Evolutionary conservation across 2,329 filamentous ascomycete species (phyloP).

Genomic region (Plectosphaerella plurivora): DNA sequence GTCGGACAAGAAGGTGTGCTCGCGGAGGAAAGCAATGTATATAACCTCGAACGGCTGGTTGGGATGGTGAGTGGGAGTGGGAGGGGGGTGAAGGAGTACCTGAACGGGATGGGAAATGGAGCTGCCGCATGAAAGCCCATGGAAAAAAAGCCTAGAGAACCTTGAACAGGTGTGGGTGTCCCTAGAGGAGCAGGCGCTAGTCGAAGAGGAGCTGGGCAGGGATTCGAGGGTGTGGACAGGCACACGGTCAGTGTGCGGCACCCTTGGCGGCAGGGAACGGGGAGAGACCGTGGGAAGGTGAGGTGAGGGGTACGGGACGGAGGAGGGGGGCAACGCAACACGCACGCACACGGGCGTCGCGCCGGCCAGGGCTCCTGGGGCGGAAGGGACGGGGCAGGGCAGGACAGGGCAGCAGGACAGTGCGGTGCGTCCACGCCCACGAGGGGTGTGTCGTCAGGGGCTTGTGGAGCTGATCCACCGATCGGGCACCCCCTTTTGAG

Average conservation of each 20-base stretch:
- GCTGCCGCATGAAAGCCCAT: conserved; percentile 5
- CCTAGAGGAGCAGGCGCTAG: background rate
- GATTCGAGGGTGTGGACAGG: background rate
- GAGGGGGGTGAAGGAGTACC: background rate
- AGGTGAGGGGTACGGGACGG: background rate
- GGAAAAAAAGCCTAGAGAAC: conserved; percentile 2
- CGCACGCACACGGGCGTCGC: too few species aligned
- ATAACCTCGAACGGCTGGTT: background rate
- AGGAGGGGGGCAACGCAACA: background rate
- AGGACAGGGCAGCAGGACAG: background rate
- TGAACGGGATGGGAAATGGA: conserved; percentile 3
- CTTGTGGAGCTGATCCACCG: too few species aligned
- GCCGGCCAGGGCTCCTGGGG: too few species aligned
- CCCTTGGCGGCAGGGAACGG: too few species aligned
- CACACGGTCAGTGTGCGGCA: too few species aligned
- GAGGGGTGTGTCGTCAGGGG: too few species aligned
- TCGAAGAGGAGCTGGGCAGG: background rate
- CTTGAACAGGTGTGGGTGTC: background rate
- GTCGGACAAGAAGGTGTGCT: background rate
- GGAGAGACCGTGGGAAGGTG: background rate
- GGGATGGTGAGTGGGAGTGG: background rate
- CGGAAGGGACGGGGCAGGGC: background rate
- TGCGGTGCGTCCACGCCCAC: too few species aligned
- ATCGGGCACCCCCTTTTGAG: too few species aligned
- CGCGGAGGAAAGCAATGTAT: background rate